Conservation (phyloP, 139 green algal genomes). For the Picochlorum sp. region DNA sequence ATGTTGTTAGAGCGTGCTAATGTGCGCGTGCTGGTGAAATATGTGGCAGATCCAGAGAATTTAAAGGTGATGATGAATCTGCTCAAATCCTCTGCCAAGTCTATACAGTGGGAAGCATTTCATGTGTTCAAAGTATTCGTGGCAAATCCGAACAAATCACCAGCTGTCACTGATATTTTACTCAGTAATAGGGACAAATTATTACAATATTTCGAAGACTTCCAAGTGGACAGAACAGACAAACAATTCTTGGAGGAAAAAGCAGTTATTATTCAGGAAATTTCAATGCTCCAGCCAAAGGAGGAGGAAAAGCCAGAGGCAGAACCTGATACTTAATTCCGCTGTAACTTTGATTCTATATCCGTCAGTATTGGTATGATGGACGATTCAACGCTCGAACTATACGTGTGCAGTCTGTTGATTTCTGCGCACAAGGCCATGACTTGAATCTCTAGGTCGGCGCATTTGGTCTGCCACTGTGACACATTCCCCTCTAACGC, state of each 20-base stretch:
- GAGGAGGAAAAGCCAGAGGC: neutral
- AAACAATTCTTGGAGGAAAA: slow-evolving; percentile 85
- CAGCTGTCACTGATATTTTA: slow-evolving; percentile 73
- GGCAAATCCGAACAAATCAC: slow-evolving; percentile 87
- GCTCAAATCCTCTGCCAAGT: slow-evolving; percentile 73
- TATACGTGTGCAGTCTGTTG: slow-evolving; percentile 10
- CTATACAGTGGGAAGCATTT: slow-evolving; percentile 96
- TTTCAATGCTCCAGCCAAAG: slow-evolving; percentile 36
- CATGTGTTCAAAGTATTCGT: slow-evolving; percentile 99
- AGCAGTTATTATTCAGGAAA: slow-evolving; percentile 76
- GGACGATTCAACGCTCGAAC: slow-evolving; percentile 12
- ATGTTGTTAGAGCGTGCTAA: slow-evolving; percentile 81
- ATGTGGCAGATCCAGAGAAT: slow-evolving; percentile 77
- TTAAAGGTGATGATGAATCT: slow-evolving; percentile 91
- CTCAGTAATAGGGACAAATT: slow-evolving; percentile 83
- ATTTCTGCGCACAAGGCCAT: slow-evolving; percentile 27
- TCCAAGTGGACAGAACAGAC: slow-evolving; percentile 79
- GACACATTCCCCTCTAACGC: slow-evolving; percentile 10
- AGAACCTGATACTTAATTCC: slow-evolving; percentile 5
- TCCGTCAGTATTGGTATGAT: slow-evolving; percentile 18
- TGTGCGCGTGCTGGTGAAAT: slow-evolving; percentile 79
- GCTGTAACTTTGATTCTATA: slow-evolving; percentile 17
- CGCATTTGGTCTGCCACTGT: slow-evolving; percentile 2
- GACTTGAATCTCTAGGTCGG: slow-evolving; percentile 14
- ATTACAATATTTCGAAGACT: slow-evolving; percentile 82